Evolutionary conservation across 2,329 filamentous ascomycete genomes (phyloP).

Genomic region (Exophiala alcalophila): DNA sequence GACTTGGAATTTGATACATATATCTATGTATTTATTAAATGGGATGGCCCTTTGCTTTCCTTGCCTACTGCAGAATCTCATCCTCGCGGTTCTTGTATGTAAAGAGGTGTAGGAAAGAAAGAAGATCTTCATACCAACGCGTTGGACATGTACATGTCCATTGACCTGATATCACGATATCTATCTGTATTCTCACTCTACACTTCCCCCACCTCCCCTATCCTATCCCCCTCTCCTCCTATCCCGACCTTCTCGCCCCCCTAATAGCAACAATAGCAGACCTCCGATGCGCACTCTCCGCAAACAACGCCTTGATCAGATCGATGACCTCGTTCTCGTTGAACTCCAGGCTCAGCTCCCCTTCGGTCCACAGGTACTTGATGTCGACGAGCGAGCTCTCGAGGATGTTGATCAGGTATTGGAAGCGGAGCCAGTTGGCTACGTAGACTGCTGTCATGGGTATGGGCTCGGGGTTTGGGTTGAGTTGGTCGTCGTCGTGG

Average conservation of each 20-base stretch:
- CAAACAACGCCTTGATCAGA: constrained; percentile 62
- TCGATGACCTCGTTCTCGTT: constrained; percentile 60
- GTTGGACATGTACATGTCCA: too few relatives aligned
- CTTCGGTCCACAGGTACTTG: constrained; percentile 63
- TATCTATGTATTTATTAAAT: not conserved
- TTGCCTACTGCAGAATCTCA: not conserved
- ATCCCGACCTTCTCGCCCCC: constrained; percentile 33
- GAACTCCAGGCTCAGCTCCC: constrained; percentile 62
- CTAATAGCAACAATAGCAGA: constrained; percentile 47
- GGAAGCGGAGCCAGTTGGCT: constrained; percentile 63
- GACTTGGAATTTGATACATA: not conserved
- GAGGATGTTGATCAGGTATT: constrained; percentile 62
- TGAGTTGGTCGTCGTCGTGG: constrained; percentile 31
- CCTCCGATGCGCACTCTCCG: constrained; percentile 58
- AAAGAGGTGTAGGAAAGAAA: too few relatives aligned
- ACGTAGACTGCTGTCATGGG: constrained; percentile 61
- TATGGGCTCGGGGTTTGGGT: too few relatives aligned
- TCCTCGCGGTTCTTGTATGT: too few relatives aligned
- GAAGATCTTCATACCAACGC: too few relatives aligned
- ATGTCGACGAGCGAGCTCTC: constrained; percentile 63
- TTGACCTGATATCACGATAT: too few relatives aligned
- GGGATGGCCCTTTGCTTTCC: too few relatives aligned
- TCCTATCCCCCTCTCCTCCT: too few relatives aligned
- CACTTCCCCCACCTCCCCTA: too few relatives aligned
- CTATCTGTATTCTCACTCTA: too few relatives aligned